Conservation (phyloP, 306 rosid genomes). For the Chamaecrista fasciculata region DNA sequence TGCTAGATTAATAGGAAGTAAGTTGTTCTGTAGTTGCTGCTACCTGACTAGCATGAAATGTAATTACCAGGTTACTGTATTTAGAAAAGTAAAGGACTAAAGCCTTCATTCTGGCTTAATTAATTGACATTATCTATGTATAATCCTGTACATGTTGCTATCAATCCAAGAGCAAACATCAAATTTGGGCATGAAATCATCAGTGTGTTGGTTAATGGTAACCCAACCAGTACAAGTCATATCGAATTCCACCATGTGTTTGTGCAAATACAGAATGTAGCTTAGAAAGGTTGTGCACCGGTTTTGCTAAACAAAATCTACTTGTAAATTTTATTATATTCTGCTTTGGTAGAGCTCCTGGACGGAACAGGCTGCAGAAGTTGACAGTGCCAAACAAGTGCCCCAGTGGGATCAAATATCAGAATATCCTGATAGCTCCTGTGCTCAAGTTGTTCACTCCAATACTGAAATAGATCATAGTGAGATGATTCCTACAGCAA, state of each 20-base stretch:
- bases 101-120: constrained; percentile 12
- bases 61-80: neutral
- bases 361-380: constrained; percentile 78
- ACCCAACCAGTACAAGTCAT: neutral
- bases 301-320: constrained; percentile 18
- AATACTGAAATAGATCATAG: constrained; percentile 47
- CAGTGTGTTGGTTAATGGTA: neutral
- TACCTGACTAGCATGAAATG: neutral
- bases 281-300: constrained; percentile 1
- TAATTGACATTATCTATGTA: neutral
- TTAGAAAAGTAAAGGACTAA: constrained; percentile 14
- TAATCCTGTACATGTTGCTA: neutral
- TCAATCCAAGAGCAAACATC: constrained; percentile 26
- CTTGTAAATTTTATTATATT: constrained; percentile 26
- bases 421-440: constrained; percentile 68
- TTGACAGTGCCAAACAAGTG: constrained; percentile 60
- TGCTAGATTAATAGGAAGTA: neutral
- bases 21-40: constrained; percentile 19
- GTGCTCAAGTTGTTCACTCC: constrained; percentile 75
- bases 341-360: constrained; percentile 72
- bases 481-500: constrained; percentile 36
- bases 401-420: constrained; percentile 53
- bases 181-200: neutral
- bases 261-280: neutral
- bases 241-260: neutral